Evolutionary conservation across 2,329 filamentous ascomycete genomes (phyloP).

Genomic region (Endocalyx cinctus): DNA sequence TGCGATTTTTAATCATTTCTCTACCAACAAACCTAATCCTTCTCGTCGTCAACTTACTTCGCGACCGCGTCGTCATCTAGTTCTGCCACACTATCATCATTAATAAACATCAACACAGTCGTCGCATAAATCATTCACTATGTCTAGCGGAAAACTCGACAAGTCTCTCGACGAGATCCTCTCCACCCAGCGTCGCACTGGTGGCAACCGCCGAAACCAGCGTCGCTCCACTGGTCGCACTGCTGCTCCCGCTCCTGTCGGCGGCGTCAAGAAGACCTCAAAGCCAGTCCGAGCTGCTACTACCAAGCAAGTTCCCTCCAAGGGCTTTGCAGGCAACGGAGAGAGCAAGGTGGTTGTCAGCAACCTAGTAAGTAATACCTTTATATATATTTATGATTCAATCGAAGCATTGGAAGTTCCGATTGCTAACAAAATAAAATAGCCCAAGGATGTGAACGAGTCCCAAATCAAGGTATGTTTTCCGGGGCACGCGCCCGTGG

Average conservation of each 20-base stretch:
- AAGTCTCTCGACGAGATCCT: conserved; percentile 97
- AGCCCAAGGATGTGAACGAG: conserved; percentile 97
- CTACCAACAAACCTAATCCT: too few relatives aligned
- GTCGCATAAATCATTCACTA: too few relatives aligned
- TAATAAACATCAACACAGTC: too few relatives aligned
- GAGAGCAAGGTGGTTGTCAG: conserved; percentile 98
- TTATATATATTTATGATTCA: neutral
- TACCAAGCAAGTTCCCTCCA: conserved; percentile 60
- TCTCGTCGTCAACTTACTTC: too few relatives aligned
- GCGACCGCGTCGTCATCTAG: too few relatives aligned
- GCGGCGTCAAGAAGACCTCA: conserved; percentile 78
- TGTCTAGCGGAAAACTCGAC: conserved; percentile 95
- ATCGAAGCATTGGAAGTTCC: too few relatives aligned
- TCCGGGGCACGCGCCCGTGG: conserved; percentile 69
- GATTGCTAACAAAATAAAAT: conserved; percentile 12
- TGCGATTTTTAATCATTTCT: too few relatives aligned
- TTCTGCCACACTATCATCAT: too few relatives aligned
- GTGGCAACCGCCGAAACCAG: conserved; percentile 43
- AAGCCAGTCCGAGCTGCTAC: conserved; percentile 55
- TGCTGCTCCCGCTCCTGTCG: conserved; percentile 65
- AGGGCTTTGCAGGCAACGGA: conserved; percentile 55
- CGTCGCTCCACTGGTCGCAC: conserved; percentile 51
- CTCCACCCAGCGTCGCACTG: conserved; percentile 64
- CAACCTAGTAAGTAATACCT: conserved; percentile 72
- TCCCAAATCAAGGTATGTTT: conserved; percentile 99